A percentile compares a stretch with the other conserved stretches of the same genome.
Conservation (phyloP, 805 yeast species). For the Candida maris region DNA sequence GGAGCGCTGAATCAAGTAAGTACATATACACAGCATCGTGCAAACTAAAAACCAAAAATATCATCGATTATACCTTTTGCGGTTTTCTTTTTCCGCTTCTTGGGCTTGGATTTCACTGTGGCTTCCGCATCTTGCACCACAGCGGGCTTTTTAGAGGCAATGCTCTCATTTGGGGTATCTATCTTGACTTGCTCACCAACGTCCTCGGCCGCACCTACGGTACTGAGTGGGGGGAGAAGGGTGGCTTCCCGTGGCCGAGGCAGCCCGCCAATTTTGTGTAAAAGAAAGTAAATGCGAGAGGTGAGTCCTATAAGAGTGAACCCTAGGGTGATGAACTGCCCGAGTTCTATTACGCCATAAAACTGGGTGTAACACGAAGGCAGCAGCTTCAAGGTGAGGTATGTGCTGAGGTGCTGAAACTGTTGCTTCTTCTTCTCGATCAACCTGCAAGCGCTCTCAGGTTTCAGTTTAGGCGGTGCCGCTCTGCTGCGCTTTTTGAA, state of each 20-base stretch:
- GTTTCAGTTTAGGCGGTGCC: slow-evolving; percentile 6
- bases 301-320: slow-evolving; percentile 59
- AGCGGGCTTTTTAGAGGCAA: too few species aligned
- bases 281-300: slow-evolving; percentile 39
- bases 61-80: slow-evolving; percentile 63
- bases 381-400: slow-evolving; percentile 35
- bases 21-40: not conserved
- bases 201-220: too few species aligned
- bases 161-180: too few species aligned
- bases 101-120: slow-evolving; percentile 10
- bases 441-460: slow-evolving; percentile 4
- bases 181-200: too few species aligned
- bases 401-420: slow-evolving; percentile 14
- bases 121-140: slow-evolving; percentile 6
- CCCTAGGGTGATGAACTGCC: slow-evolving; percentile 75
- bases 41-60: slow-evolving; percentile 55
- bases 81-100: slow-evolving; percentile 43
- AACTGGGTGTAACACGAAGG: slow-evolving; percentile 56
- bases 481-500: slow-evolving; percentile 8
- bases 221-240: not conserved
- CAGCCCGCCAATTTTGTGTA: slow-evolving; percentile 21
- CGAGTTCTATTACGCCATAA: slow-evolving; percentile 64
- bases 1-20: not conserved
- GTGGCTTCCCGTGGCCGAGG: not conserved
- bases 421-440: slow-evolving; percentile 7